These are phyloP conservation scores for Onygenales sp. DNA, from an alignment of 2,329 filamentous ascomycete species.

Conservation along the genomic window DNA sequence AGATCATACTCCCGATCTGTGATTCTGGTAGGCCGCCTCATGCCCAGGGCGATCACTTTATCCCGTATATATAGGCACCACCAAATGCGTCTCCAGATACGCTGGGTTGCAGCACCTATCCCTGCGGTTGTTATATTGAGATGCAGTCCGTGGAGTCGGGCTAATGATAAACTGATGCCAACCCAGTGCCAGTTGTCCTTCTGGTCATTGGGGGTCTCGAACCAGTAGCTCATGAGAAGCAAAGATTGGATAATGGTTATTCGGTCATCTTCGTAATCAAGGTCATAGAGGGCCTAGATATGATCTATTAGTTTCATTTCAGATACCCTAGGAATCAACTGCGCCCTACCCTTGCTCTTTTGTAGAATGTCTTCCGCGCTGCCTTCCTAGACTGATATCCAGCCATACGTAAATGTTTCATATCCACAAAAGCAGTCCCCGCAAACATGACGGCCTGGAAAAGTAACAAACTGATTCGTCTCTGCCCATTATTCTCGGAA, in stretches of 20 bases:
- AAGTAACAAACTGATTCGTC: conserved; percentile 70
- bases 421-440: conserved; percentile 77
- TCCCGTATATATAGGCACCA: conserved; percentile 97
- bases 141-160: conserved; percentile 87
- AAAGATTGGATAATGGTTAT: conserved; percentile 81
- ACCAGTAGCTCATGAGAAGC: conserved; percentile 93
- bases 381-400: conserved; percentile 71
- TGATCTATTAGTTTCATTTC: conserved; percentile 7
- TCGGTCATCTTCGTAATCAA: conserved; percentile 86
- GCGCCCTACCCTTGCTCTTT: conserved; percentile 65
- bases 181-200: conserved; percentile 99
- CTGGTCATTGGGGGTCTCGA: conserved; percentile 91
- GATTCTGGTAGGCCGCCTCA: conserved; percentile 85
- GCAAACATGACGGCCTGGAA: conserved; percentile 96
- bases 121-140: conserved; percentile 71
- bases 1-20: conserved; percentile 92
- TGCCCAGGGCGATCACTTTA: conserved; percentile 81
- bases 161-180: conserved; percentile 86
- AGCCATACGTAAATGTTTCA: conserved; percentile 62
- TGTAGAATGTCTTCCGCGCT: conserved; percentile 80
- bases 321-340: neutral
- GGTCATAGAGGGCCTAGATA: conserved; percentile 65
- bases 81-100: conserved; percentile 91
- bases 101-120: conserved; percentile 64
- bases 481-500: conserved; percentile 57